These are phyloP conservation scores for Bipolaris gigantea DNA, from an alignment of 2,329 filamentous ascomycete genomes.

Conservation along the genomic window DNA sequence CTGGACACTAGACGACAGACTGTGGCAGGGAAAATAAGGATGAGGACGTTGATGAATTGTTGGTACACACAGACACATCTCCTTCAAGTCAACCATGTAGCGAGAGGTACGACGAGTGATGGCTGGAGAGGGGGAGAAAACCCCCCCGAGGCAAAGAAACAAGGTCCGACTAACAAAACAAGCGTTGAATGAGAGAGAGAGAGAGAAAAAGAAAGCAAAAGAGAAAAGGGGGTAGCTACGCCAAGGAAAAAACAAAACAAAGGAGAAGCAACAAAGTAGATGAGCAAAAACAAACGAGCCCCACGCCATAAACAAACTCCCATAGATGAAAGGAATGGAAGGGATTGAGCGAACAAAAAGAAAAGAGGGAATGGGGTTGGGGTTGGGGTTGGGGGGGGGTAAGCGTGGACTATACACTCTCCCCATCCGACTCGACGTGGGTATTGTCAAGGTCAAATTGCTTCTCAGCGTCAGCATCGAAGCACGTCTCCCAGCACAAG, in stretches of 20 bases:
- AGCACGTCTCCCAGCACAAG: constrained; percentile 52
- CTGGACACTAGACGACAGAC: no score
- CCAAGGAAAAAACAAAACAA: no score
- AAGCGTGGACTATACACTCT: constrained; percentile 7
- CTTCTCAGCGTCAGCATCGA: constrained; percentile 47
- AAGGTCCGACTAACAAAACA: not conserved
- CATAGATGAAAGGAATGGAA: not conserved
- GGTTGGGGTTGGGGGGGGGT: not conserved
- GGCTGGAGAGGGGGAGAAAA: not conserved
- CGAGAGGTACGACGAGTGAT: not conserved
- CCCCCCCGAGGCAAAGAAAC: not conserved
- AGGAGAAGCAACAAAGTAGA: no score
- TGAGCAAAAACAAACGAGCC: no score
- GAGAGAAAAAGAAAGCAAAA: not conserved
- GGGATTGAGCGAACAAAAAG: not conserved
- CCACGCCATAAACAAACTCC: no score
- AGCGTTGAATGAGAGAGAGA: not conserved
- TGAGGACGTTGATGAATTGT: no score
- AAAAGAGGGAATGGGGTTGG: not conserved
- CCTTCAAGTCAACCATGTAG: not conserved
- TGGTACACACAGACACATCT: not conserved
- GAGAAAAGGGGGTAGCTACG: not conserved
- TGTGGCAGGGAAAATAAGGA: no score
- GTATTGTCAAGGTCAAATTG: constrained; percentile 15
- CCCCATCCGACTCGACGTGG: constrained; percentile 6